A percentile compares a stretch with the other conserved stretches of the same genome.
Conservation (phyloP, 495 filamentous ascomycete genomes). For the Hypoxylon fragiforme region DNA sequence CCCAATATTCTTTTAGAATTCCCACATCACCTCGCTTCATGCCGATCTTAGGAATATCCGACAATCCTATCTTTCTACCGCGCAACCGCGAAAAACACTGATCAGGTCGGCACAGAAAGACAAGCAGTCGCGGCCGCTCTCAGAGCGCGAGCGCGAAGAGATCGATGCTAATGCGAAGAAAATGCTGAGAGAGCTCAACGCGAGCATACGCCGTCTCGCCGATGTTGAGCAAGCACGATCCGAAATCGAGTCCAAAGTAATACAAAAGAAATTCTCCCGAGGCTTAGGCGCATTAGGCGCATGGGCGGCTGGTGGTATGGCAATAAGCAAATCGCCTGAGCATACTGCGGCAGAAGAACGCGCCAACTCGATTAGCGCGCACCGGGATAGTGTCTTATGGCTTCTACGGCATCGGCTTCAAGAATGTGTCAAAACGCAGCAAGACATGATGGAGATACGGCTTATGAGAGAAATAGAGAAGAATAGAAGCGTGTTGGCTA, state of each 20-base stretch:
- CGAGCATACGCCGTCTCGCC: slow-evolving; percentile 72
- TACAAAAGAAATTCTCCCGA: slow-evolving; percentile 68
- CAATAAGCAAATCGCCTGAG: slow-evolving; percentile 54
- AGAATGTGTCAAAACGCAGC: slow-evolving; percentile 73
- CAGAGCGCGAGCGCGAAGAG: slow-evolving; percentile 71
- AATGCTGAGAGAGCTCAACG: slow-evolving; percentile 79
- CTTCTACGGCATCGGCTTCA: slow-evolving; percentile 75
- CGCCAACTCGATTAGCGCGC: slow-evolving; percentile 58
- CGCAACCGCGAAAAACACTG: slow-evolving; percentile 53
- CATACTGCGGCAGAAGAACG: slow-evolving; percentile 71
- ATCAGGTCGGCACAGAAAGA: slow-evolving; percentile 39
- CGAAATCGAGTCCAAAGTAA: slow-evolving; percentile 65
- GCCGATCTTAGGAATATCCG: slow-evolving; percentile 79
- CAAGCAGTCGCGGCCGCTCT: slow-evolving; percentile 52
- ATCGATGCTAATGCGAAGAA: slow-evolving; percentile 84
- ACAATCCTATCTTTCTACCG: slow-evolving; percentile 86
- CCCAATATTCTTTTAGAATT: slow-evolving; percentile 63
- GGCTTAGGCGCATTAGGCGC: slow-evolving; percentile 63
- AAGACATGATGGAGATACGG: slow-evolving; percentile 87
- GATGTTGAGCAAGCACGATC: slow-evolving; percentile 81
- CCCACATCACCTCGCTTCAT: slow-evolving; percentile 77
- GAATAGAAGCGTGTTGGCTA: slow-evolving; percentile 83
- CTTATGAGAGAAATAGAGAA: slow-evolving; percentile 83
- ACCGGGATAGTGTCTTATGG: slow-evolving; percentile 82
- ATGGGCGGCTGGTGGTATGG: slow-evolving; percentile 70